Conservation (phyloP, 179 eudicot species). For the Carnegiea gigantea region DNA sequence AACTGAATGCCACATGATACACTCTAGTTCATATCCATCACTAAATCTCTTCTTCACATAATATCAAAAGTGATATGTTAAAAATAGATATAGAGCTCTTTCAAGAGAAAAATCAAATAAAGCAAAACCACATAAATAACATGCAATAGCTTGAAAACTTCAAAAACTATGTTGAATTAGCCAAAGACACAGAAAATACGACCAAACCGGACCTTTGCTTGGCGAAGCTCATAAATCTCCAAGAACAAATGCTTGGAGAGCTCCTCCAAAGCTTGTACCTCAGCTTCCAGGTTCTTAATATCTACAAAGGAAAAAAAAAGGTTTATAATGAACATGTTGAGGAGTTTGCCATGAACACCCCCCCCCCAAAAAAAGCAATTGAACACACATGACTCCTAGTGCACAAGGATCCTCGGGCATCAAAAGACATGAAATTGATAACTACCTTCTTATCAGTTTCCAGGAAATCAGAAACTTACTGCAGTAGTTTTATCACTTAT, state of each 20-base stretch:
- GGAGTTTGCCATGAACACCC: background rate
- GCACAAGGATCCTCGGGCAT: background rate
- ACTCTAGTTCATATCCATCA: background rate
- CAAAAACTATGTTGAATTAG: background rate
- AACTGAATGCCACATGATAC: conserved; percentile 1
- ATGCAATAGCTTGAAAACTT: background rate
- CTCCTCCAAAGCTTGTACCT: conserved; percentile 92
- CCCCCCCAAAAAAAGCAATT: no score
- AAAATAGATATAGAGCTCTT: background rate
- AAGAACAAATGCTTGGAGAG: conserved; percentile 89
- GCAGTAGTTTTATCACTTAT: background rate
- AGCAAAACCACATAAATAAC: conserved; percentile 6
- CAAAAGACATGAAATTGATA: background rate
- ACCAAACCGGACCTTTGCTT: conserved; percentile 72
- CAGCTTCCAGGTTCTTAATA: conserved; percentile 76
- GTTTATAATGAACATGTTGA: background rate
- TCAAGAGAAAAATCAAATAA: background rate
- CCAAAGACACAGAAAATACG: conserved; percentile 5
- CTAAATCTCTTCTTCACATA: background rate
- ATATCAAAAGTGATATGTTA: background rate
- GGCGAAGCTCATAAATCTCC: conserved; percentile 98
- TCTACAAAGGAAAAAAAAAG: conserved; percentile 36
- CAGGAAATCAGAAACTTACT: background rate
- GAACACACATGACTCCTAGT: background rate
- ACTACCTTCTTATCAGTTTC: background rate